Base-by-base conservation (phyloP, 108 stramenopile species). In the Cyclostephanos invisitatus region DNA sequence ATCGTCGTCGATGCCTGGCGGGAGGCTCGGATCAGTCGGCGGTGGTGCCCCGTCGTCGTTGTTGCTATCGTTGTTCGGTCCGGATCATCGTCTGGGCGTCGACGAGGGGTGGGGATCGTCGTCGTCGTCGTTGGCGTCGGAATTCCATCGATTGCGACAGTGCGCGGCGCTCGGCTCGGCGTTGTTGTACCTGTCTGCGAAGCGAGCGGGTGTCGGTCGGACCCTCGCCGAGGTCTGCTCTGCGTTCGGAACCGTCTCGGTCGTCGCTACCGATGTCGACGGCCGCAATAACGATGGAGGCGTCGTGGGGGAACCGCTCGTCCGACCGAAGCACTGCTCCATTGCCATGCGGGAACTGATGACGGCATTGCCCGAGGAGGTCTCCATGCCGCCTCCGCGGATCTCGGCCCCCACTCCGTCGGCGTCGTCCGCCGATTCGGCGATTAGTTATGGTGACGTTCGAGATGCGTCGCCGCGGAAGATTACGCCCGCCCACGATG, bases 301-400 rank as follows among this genome's bases (percentile, higher is more conserved):
- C 29, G 57, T 28, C 2, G 64, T 25, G 20, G 29, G 27, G 28
- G 76, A 77, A 40, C 64, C 76, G 40, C 63, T 77, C 35, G 76
- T 77, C 7, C 48, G 69, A 17, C 76, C 76, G 15, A 77, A 77
- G 36, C 56, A 77, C 55, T 77, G 76, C 57, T 77, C 76, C 3
- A 42, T 42, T 6, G 76, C 76, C 55, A 77, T 77, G 76, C 63
- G 70, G 27, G 76, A 77, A 36, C 65, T 77, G 64, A 70, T 57
- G 63, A 8, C 22, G 64, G 69, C 51, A 15, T 35, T 77, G 7
- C 76, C 76, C 0, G 49, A 59, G 28, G 47, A 65, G 3, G 53
- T 76, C 17, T 27, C 58, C 6, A 14, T 57, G 28, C 35, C 42
- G 28, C 48, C 25, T 40, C 2, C 38, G 24, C 32, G 8, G 14